Conservation (phyloP, 2,329 filamentous ascomycete species). For the Colletotrichum noveboracense region DNA sequence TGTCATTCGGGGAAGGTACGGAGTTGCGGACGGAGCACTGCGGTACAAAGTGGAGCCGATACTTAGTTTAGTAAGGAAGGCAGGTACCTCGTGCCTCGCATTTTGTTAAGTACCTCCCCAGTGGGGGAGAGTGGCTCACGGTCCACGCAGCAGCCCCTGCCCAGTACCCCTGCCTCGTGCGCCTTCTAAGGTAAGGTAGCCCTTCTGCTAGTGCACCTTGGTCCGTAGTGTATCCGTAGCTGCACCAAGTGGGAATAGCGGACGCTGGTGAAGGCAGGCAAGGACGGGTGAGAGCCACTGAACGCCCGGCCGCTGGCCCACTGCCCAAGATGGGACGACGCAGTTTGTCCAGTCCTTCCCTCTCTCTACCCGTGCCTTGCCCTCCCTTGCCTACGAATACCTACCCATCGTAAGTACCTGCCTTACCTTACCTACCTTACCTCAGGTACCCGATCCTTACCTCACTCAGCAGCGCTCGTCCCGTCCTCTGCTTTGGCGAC, state of each 20-base stretch:
- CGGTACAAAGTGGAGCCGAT: neutral
- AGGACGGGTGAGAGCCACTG: conserved; percentile 12
- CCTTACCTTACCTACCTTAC: neutral
- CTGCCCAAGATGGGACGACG: conserved; percentile 21
- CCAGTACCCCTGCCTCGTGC: neutral
- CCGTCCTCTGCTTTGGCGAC: neutral
- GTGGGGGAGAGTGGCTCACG: neutral
- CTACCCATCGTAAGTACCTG: neutral
- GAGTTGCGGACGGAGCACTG: conserved; percentile 4
- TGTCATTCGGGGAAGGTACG: neutral
- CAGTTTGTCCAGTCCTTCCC: conserved; percentile 5
- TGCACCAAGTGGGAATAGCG: neutral
- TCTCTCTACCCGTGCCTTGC: neutral
- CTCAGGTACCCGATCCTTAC: neutral
- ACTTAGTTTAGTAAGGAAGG: neutral
- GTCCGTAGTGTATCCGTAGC: neutral
- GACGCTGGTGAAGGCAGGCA: neutral
- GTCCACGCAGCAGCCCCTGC: neutral
- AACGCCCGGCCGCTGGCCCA: conserved; percentile 7
- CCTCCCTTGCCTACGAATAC: neutral
- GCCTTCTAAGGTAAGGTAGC: neutral
- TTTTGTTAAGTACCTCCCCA: neutral
- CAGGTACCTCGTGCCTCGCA: neutral
- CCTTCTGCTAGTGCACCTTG: neutral
- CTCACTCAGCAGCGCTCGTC: neutral